A percentile compares a stretch with the other conserved stretches of the same genome.
Conservation (phyloP, 139 green algal genomes). For the Picochlorum sp. region DNA sequence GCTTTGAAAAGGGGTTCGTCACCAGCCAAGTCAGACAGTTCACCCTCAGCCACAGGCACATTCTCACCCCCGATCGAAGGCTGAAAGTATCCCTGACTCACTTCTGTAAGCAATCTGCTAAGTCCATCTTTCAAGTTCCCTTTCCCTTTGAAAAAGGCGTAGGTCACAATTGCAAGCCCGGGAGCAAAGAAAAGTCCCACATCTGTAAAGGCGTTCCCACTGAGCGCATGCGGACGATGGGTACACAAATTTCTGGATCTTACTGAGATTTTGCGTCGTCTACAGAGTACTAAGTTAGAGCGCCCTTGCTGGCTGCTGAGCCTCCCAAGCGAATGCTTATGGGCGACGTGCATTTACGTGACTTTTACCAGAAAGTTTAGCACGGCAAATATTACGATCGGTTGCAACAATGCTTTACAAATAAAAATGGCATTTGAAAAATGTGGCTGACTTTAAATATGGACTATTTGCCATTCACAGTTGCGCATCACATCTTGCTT, state of each 20-base stretch:
- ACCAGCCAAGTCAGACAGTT: slow-evolving; percentile 80
- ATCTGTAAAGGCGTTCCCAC: slow-evolving; percentile 4
- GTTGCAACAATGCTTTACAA: too few species aligned
- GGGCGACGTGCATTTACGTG: too few species aligned
- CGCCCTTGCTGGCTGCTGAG: too few species aligned
- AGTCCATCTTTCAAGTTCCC: slow-evolving; percentile 77
- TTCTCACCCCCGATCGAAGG: slow-evolving; percentile 75
- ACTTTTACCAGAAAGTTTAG: too few species aligned
- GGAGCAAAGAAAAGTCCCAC: slow-evolving; percentile 69
- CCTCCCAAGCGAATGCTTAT: too few species aligned
- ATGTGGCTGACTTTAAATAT: too few species aligned
- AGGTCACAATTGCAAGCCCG: slow-evolving; percentile 33
- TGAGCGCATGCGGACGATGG: too few species aligned
- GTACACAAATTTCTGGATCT: too few species aligned
- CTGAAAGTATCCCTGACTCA: slow-evolving; percentile 77
- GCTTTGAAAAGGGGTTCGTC: slow-evolving; percentile 88
- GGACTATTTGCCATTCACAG: slow-evolving; percentile 38
- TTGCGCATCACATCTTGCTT: slow-evolving; percentile 35
- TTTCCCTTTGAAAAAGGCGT: slow-evolving; percentile 51
- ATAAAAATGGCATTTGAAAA: background rate
- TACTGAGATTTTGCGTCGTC: too few species aligned
- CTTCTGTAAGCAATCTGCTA: slow-evolving; percentile 60
- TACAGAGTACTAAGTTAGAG: too few species aligned
- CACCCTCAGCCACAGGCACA: slow-evolving; percentile 72
- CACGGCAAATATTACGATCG: too few species aligned